Conservation (phyloP, 2,329 filamentous ascomycete genomes). For the Nectriaceae sp. region DNA sequence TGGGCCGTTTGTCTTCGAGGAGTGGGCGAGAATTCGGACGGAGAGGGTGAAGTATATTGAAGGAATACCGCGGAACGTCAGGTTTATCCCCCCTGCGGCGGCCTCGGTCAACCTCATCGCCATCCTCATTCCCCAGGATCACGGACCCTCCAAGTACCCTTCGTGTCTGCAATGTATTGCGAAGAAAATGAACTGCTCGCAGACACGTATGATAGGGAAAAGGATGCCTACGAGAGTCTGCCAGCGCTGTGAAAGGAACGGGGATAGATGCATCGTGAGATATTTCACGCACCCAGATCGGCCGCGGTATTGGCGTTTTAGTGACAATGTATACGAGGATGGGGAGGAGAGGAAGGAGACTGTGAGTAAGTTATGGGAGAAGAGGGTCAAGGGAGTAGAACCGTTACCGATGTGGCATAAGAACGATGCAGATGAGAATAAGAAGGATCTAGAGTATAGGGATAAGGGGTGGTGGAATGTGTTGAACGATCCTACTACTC, state of each 20-base stretch:
- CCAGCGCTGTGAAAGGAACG: slow-evolving; percentile 25
- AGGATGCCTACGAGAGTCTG: slow-evolving; percentile 45
- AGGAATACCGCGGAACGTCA: slow-evolving; percentile 25
- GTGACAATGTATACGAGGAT: not conserved
- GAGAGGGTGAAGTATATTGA: slow-evolving; percentile 28
- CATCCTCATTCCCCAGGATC: not conserved
- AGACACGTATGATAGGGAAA: slow-evolving; percentile 2
- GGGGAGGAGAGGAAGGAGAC: not conserved
- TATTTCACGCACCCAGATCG: slow-evolving; percentile 62
- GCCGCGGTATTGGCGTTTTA: not conserved
- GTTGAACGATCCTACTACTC: slow-evolving; percentile 10
- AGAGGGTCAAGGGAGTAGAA: not conserved
- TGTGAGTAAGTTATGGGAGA: not conserved
- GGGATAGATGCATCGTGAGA: slow-evolving; percentile 36
- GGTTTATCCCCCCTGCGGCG: not conserved
- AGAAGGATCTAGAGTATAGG: slow-evolving; percentile 4
- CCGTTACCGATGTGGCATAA: slow-evolving; percentile 18
- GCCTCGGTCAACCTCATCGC: slow-evolving; percentile 5
- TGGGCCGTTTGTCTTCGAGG: slow-evolving; percentile 4
- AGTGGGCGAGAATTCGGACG: slow-evolving; percentile 2
- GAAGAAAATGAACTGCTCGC: slow-evolving; percentile 26
- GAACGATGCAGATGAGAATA: slow-evolving; percentile 8
- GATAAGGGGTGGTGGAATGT: slow-evolving; percentile 15
- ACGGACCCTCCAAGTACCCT: not conserved
- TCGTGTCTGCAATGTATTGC: slow-evolving; percentile 28